A percentile compares a stretch with the other conserved stretches of the same genome.
phyloP scores from a whole-genome alignment of 352 stramenopile species.

The Plasmopara viticola region DNA sequence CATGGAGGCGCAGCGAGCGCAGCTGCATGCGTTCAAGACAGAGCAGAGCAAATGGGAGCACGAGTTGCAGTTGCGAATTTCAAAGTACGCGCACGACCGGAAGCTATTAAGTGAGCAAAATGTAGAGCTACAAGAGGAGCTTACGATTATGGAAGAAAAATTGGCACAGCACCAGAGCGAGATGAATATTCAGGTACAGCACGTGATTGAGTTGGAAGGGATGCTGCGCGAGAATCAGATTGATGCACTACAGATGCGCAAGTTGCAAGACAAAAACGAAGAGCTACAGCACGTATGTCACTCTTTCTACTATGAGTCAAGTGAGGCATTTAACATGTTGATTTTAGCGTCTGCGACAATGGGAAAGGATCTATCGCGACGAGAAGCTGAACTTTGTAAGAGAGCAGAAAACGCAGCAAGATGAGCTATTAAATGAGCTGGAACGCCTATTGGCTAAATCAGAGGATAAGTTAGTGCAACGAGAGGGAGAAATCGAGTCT shows the following conservation, averaged over 20 bases:
- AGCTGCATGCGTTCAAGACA: conserved; percentile 73
- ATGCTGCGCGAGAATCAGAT: conserved; percentile 37
- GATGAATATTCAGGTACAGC: conserved; percentile 47
- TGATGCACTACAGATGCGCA: conserved; percentile 28
- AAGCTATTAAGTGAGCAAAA: conserved; percentile 81
- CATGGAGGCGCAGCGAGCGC: conserved; percentile 61
- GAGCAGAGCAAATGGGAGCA: conserved; percentile 83
- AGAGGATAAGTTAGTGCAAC: conserved; percentile 21
- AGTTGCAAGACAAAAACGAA: conserved; percentile 36
- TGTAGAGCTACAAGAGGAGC: conserved; percentile 59
- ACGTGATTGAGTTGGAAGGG: conserved; percentile 63
- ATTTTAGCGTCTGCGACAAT: conserved; percentile 45
- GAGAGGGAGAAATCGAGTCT: conserved; percentile 5
- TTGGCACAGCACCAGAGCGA: conserved; percentile 40
- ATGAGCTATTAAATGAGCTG: conserved; percentile 47
- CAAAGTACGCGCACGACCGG: conserved; percentile 71
- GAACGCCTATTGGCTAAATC: conserved; percentile 37
- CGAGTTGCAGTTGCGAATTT: conserved; percentile 63
- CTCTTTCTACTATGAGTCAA: background rate
- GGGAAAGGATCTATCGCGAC: conserved; percentile 48
- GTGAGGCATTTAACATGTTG: conserved; percentile 1
- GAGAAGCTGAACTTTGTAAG: conserved; percentile 32
- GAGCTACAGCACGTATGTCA: conserved; percentile 35
- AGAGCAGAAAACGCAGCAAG: conserved; percentile 37
- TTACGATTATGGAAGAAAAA: conserved; percentile 46